A percentile compares a stretch with the other conserved stretches of the same genome.
phyloP scores from a whole-genome alignment of 1,284 basidiomycete genomes.

The Termitomyces sp. region DNA sequence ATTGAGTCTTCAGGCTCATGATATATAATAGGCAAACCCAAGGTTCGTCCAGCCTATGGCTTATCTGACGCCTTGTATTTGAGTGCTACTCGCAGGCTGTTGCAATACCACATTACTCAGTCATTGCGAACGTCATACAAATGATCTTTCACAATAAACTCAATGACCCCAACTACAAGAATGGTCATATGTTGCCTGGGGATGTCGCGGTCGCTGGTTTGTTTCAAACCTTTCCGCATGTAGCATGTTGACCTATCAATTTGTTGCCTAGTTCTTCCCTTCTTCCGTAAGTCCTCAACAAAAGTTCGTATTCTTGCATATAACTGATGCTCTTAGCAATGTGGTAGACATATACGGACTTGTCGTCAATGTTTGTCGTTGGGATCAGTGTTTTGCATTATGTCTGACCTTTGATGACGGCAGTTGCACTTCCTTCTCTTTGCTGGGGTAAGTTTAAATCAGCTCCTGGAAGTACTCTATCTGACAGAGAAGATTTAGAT shows the following conservation, averaged over 20 bases:
- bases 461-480: neutral
- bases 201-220: slow-evolving; percentile 56
- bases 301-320: neutral
- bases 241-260: slow-evolving; percentile 4
- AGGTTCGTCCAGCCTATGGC: slow-evolving; percentile 36
- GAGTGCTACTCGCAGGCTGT: slow-evolving; percentile 47
- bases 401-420: neutral
- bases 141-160: slow-evolving; percentile 47
- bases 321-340: slow-evolving; percentile 1
- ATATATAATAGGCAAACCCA: slow-evolving; percentile 54
- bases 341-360: slow-evolving; percentile 43
- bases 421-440: slow-evolving; percentile 42
- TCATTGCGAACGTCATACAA: slow-evolving; percentile 66
- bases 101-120: slow-evolving; percentile 59
- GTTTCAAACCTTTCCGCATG: slow-evolving; percentile 4
- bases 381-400: neutral
- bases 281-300: slow-evolving; percentile 36
- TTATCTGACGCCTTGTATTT: neutral
- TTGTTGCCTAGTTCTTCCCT: slow-evolving; percentile 32
- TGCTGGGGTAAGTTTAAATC: slow-evolving; percentile 32
- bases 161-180: slow-evolving; percentile 30
- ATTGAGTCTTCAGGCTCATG: neutral
- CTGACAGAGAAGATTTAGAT: slow-evolving; percentile 21
- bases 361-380: slow-evolving; percentile 33
- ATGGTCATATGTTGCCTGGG: slow-evolving; percentile 32